Base-by-base conservation (phyloP, 2,329 filamentous ascomycete genomes). In the Laburnicola sp. region DNA sequence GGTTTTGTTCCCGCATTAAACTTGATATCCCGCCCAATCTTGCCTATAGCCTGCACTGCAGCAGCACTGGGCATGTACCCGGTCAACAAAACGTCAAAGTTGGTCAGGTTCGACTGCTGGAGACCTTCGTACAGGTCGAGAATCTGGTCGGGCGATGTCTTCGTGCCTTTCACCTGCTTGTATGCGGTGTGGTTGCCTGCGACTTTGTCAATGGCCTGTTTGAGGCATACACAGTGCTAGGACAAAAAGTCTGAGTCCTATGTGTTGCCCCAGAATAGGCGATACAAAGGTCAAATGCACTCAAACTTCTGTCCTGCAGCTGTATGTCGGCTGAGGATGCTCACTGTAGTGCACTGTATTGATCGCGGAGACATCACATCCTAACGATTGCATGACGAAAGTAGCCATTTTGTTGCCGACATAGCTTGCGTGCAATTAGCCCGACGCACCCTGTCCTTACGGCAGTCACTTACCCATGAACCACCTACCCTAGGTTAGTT, bases 301-400 rank as follows among this genome's bases (percentile, higher is more conserved):
- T 16, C 16, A 16, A 16, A 16, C 16, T 16, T 16, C 16, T 16
- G 16, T 16, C 16, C 16, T 16, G 16, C 16, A 16, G 16, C 16
- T 16, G 16, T 16, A 16, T 16, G 16, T 32, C 3, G 4, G 28
- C 16, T 56, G 43, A 39, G 39, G 4, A 41, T 51, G 46, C 87
- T 73, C 78, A 96, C 93, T 97, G 78, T 97, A 99, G 66, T 99
- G 89, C 5, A 99, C 94, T 0, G 94, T 99, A 72, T 99, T 97
- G 65, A 99, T 82, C 2, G 91, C 90, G 6, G 91, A 88, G 5
- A 97, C 93, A 66, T 99, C 93, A 69, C 91, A 97, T 41, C 94
- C 94, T 44, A 99, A 77, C 0, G 89, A 88, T 74, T 99, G 93
- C 81, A 99, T 87, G 60, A 92, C 90, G 69, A 96, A 95, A 1